Evolutionary conservation across 257 asterid species (phyloP), one percentile per base, ranked within the genome.

Genomic region (Solanum infundibuliforme): DNA sequence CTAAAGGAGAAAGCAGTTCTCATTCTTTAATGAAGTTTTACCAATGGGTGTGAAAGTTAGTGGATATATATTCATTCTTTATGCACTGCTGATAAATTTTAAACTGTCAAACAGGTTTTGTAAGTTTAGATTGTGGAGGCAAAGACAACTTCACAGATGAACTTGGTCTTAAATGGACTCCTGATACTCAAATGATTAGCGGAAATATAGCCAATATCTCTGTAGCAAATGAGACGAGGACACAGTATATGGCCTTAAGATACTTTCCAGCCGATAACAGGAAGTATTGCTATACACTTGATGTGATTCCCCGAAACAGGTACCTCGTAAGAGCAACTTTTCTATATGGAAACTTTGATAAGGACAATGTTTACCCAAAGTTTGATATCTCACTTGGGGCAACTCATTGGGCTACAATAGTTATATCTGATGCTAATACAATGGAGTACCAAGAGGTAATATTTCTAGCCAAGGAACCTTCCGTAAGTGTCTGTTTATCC

Each of bases 121-220:
- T 96, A 71, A 97, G 99, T 89, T 83, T 97, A 89, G 93, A 97
- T 87, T 97, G 99, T 89, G 99, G 99, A 52, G 99, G 99, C 83
- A 86, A 91, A 25, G 90, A 86, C 85, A 93, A 91, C 90, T 97
- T 88, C 82, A 95, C 96, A 0, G 99, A 97, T 89, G 94, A 92
- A 55, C 83, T 94, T 75, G 98, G 98, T 86, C 96, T 97, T 35
- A 12, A 84, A 8, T 97, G 99, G 99, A 90, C 90, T 84, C 91
- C 98, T 0, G 99, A 97, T 90, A 86, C 82, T 89, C 90, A 91
- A 90, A 92, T 94, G 90, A 81, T 89, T 72, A 89, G 85, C 20
- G 99, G 99, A 83, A 65, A 90, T 83, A 89, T 88, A 31, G 92
- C 95, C 27, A 93, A 88, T 89, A 91, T 96, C 88, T 87, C 96